Conservation (phyloP, 2,329 filamentous ascomycete species). For the Parafenestella ontariensis region DNA sequence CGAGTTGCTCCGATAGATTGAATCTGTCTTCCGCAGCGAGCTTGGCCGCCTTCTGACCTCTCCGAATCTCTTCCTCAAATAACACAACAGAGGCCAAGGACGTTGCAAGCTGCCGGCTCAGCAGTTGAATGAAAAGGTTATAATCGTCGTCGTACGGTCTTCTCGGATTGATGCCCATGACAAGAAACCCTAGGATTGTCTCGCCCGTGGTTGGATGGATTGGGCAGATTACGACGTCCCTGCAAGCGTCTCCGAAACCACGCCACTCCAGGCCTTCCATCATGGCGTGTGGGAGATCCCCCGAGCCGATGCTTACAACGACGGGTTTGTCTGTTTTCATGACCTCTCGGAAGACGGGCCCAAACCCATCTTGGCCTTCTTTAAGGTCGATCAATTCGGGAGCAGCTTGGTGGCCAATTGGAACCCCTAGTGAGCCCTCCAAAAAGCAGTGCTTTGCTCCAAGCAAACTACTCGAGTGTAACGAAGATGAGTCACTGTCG, state of each 20-base stretch:
- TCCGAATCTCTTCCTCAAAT: conserved; percentile 82
- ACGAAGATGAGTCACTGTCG: conserved; percentile 75
- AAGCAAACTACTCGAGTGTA: conserved; percentile 70
- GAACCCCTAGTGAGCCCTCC: conserved; percentile 75
- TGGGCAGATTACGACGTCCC: conserved; percentile 76
- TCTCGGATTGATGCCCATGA: conserved; percentile 79
- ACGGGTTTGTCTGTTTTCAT: conserved; percentile 72
- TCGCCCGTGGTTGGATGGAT: conserved; percentile 80
- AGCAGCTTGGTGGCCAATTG: conserved; percentile 67
- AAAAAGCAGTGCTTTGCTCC: conserved; percentile 71
- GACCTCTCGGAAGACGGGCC: conserved; percentile 77
- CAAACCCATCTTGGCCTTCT: conserved; percentile 74
- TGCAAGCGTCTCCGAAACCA: conserved; percentile 74
- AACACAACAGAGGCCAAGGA: conserved; percentile 82
- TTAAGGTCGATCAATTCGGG: conserved; percentile 71
- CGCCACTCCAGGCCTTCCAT: conserved; percentile 72
- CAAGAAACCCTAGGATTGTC: conserved; percentile 76
- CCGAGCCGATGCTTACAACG: conserved; percentile 70
- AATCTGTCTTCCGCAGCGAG: conserved; percentile 79
- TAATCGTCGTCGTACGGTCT: conserved; percentile 84
- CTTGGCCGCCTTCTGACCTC: conserved; percentile 75
- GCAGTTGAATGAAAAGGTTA: conserved; percentile 75
- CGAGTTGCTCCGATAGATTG: conserved; percentile 77
- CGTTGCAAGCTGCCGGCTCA: conserved; percentile 78
- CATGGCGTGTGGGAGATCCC: conserved; percentile 69